Evolutionary conservation across 2,329 filamentous ascomycete species (phyloP), one percentile per base, ranked within the genome.

Genomic region (Nemania sp.): DNA sequence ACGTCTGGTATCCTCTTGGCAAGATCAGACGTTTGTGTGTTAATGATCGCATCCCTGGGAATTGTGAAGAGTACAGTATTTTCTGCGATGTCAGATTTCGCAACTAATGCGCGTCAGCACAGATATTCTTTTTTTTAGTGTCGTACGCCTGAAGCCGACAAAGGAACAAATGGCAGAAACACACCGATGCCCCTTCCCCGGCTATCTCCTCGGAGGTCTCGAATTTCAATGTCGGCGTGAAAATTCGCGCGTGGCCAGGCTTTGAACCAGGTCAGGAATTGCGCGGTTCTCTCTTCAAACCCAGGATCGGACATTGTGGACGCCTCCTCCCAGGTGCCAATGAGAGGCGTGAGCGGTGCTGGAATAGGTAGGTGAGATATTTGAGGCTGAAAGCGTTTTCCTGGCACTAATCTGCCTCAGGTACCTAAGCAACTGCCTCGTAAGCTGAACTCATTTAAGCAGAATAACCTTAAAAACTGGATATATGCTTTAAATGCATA

Each of bases 51-150:
- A 41, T 77, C 73, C 57, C 89, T 84, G 2, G 91, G 90, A 57
- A 96, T 89, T 41, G 83, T 86, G 75, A 96, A 96, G 37, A 96
- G 80, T 42, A 87, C 81, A 52, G 90, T 89, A 56, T 91, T 89
- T 62, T 88, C 80, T 15, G 78, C 73, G 49, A 96, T 90, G 58
- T 90, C 82, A 53, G 79, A 70, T 19, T 74, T 80, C 22, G 91
- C 89, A 64, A 95, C 89, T 93, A 60, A 22, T 34, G 6, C n/a
- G 47, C 42, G 57, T 67, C 37, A 68, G 65, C 48, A 15, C 36
- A 33, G 8, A 22, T 28, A 6, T 28, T 28, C 12, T 28, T 28
- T 28, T 28, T 28, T 28, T 28, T 28, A 6, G 26, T 28, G 26
- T 6, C 5, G n/a, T 12, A 14, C 9, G 33, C 3, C 12, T 3